Percentiles rank a stretch among this genome's conserved stretches.
These are phyloP conservation scores for Alternaria conjuncta DNA, from an alignment of 2,329 filamentous ascomycete species.

Conservation along the genomic window DNA sequence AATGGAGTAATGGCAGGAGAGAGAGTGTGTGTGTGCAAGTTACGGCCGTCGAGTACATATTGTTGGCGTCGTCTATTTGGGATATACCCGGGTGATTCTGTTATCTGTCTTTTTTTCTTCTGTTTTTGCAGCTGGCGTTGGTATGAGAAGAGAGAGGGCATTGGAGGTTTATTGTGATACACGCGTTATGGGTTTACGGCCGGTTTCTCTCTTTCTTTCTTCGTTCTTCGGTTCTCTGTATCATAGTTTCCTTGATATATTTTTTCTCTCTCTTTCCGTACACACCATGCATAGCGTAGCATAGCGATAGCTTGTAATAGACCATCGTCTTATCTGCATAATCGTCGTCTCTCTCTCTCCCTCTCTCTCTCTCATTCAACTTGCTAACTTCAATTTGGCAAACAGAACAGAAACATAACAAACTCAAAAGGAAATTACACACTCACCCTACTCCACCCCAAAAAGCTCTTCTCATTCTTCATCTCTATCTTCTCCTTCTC, in stretches of 20 bases:
- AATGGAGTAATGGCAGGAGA: slow-evolving; percentile 14
- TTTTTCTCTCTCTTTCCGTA: background rate
- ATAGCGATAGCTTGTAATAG: slow-evolving; percentile 12
- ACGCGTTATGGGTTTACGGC: slow-evolving; percentile 7
- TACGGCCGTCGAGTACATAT: slow-evolving; percentile 10
- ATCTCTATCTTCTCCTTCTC: slow-evolving; percentile 72
- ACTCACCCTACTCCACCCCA: slow-evolving; percentile 56
- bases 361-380: background rate
- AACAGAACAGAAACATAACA: background rate
- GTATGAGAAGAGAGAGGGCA: background rate
- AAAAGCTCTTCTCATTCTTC: slow-evolving; percentile 57
- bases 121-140: background rate
- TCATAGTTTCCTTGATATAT: slow-evolving; percentile 2
- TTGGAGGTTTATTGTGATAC: background rate
- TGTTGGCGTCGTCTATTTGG: slow-evolving; percentile 12
- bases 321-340: background rate
- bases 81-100: slow-evolving; percentile 14
- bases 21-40: background rate
- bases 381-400: too few species aligned
- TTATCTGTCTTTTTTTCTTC: background rate
- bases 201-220: background rate
- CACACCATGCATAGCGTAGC: background rate
- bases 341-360: background rate
- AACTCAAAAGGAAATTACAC: slow-evolving; percentile 4
- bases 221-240: slow-evolving; percentile 1